Conservation (phyloP, 1,139 yeast species). For the Debaryomyces singareniensis region DNA sequence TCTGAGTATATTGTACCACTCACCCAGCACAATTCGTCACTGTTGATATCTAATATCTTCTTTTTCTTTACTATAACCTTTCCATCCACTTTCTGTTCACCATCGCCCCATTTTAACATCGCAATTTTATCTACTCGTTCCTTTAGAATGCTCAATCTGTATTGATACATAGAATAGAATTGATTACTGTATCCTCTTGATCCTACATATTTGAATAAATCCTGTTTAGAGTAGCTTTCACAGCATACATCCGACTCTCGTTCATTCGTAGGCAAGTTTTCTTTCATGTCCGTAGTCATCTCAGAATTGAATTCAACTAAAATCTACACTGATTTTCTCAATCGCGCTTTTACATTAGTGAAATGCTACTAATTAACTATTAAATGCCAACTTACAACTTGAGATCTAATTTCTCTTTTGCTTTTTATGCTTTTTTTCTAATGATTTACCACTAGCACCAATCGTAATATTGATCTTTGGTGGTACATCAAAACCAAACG, state of each 20-base stretch:
- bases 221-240: constrained; percentile 10
- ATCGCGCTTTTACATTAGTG: background rate
- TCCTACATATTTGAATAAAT: constrained; percentile 12
- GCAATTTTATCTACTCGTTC: constrained; percentile 47
- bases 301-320: background rate
- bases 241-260: constrained; percentile 1
- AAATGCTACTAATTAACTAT: background rate
- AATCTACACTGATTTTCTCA: no score
- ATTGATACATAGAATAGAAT: constrained; percentile 67
- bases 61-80: constrained; percentile 33
- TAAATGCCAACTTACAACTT: background rate
- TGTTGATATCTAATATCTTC: constrained; percentile 72
- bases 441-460: constrained; percentile 80
- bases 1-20: constrained; percentile 86
- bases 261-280: background rate
- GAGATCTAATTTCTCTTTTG: constrained; percentile 27
- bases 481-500: constrained; percentile 91
- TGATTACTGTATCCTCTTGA: constrained; percentile 60
- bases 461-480: constrained; percentile 96
- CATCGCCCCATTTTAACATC: constrained; percentile 39
- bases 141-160: constrained; percentile 51
- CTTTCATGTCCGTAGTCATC: background rate
- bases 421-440: constrained; percentile 45
- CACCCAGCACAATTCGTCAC: constrained; percentile 77
- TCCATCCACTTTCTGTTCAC: constrained; percentile 31